These are phyloP conservation scores for Colletotrichum eremochloae DNA, from an alignment of 2,329 filamentous ascomycete genomes.

Conservation along the genomic window DNA sequence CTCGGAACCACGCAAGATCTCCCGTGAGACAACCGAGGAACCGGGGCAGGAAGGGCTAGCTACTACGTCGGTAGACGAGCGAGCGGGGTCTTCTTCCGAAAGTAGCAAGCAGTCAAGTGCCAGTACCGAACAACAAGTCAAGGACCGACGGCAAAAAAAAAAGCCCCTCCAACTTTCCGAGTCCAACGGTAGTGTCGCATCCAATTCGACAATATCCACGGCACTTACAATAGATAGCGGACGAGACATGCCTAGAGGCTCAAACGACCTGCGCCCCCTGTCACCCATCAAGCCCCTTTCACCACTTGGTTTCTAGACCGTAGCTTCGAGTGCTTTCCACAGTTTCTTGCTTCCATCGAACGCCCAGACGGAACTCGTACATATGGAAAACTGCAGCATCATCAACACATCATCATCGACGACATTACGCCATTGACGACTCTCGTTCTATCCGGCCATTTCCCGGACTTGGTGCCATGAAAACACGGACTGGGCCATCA, in stretches of 20 bases:
- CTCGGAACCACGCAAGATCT: conserved; percentile 49
- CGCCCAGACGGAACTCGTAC: conserved; percentile 41
- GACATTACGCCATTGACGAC: conserved; percentile 54
- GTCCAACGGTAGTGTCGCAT: conserved; percentile 59
- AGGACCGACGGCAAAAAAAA: conserved; percentile 57
- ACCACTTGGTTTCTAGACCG: conserved; percentile 67
- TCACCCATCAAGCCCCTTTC: conserved; percentile 77
- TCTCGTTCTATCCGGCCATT: conserved; percentile 34
- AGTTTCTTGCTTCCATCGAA: conserved; percentile 41
- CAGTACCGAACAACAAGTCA: conserved; percentile 48
- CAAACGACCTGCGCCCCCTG: conserved; percentile 66
- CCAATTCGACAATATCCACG: conserved; percentile 60
- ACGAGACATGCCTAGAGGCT: conserved; percentile 51
- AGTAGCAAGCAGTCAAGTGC: conserved; percentile 68
- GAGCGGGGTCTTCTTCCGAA: conserved; percentile 70
- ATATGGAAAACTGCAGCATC: conserved; percentile 32
- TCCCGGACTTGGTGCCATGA: conserved; percentile 7
- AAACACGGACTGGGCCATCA: background rate
- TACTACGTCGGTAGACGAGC: conserved; percentile 47
- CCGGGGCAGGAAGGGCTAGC: conserved; percentile 43
- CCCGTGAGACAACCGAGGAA: conserved; percentile 36
- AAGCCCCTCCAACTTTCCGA: conserved; percentile 57
- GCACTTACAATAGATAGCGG: conserved; percentile 62
- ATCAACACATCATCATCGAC: conserved; percentile 45
- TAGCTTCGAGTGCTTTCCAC: conserved; percentile 30